Base-by-base conservation (phyloP, 139 green algal species). In the Astrephomene gubernaculifera region DNA sequence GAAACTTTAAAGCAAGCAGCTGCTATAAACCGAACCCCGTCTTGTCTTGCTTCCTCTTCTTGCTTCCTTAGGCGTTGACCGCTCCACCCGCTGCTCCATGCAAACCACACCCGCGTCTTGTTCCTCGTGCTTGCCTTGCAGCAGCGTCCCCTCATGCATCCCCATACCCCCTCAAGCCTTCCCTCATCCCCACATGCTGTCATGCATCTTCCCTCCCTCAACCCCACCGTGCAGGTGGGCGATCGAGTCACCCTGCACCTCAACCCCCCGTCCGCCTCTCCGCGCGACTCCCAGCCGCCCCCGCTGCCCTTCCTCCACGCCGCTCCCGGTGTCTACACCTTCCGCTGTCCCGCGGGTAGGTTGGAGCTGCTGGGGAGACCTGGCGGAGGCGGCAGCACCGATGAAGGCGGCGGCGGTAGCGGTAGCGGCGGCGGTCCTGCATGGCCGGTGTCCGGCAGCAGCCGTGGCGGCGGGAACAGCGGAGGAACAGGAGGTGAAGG, bases 261-360 rank as follows among this genome's bases (percentile, higher is more conserved):
- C 41, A 74, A 84, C n/a, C 78, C 41, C 0, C 43, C 22, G 1
- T 54, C 4, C 33, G 10, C 24, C 12, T 24, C 39, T 39, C 76
- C n/a, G n/a, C n/a, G n/a, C n/a, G n/a, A n/a, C n/a, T n/a, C n/a
- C n/a, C n/a, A n/a, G n/a, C n/a, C n/a, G n/a, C n/a, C n/a, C n/a
- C n/a, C 61, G 41, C 63, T 84, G 63, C 78, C 43, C 43, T 57
- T 84, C 31, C 78, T 84, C 25, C 78, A 12, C 31, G 78, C 43
- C 4, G 78, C 27, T 0, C 78, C 78, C 31, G 78, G 78, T 10
- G 45, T 84, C 43, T 84, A 75, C 63, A 84, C 78, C n/a, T 84
- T 84, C 78, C 78, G 61, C 9, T 36, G 21, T 53, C 73, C 73
- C 10, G 35, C 33, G 4, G 35, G 19, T 6, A 45, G 41, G 12